Conservation (phyloP, 2,329 filamentous ascomycete species). For the Aspergillus alliaceus region DNA sequence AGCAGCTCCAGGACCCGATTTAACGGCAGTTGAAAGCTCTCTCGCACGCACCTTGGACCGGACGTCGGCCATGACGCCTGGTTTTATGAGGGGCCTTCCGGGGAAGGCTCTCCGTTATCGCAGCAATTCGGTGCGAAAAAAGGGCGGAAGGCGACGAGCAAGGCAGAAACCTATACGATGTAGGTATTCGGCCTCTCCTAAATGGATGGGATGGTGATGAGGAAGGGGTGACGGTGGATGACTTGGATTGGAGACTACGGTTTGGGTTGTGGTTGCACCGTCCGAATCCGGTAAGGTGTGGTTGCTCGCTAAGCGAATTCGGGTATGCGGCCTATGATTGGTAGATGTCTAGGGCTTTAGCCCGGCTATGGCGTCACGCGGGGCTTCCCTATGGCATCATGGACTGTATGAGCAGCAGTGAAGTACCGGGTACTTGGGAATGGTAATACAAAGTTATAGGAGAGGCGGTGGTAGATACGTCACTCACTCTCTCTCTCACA, state of each 20-base stretch:
- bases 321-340: slow-evolving; percentile 20
- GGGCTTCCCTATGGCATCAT: slow-evolving; percentile 28
- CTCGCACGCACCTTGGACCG: slow-evolving; percentile 50
- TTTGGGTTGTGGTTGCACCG: slow-evolving; percentile 32
- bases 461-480: too few relatives aligned
- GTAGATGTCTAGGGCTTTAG: slow-evolving; percentile 40
- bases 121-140: slow-evolving; percentile 42
- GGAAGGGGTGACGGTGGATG: slow-evolving; percentile 32
- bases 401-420: background rate
- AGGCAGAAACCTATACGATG: slow-evolving; percentile 37
- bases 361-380: slow-evolving; percentile 34
- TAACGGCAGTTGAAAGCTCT: background rate
- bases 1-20: slow-evolving; percentile 5
- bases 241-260: slow-evolving; percentile 10
- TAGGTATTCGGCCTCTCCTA: slow-evolving; percentile 32
- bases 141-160: slow-evolving; percentile 25
- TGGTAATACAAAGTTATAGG: too few relatives aligned
- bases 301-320: slow-evolving; percentile 41
- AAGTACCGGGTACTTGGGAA: too few relatives aligned
- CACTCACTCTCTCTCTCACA: background rate
- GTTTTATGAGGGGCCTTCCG: slow-evolving; percentile 50
- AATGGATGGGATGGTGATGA: slow-evolving; percentile 18
- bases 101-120: slow-evolving; percentile 51
- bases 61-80: slow-evolving; percentile 54
- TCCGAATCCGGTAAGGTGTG: slow-evolving; percentile 37